A percentile compares a stretch with the other conserved stretches of the same genome.
Conservation (phyloP, 352 stramenopile genomes). For the Phytophthora tubulina region DNA sequence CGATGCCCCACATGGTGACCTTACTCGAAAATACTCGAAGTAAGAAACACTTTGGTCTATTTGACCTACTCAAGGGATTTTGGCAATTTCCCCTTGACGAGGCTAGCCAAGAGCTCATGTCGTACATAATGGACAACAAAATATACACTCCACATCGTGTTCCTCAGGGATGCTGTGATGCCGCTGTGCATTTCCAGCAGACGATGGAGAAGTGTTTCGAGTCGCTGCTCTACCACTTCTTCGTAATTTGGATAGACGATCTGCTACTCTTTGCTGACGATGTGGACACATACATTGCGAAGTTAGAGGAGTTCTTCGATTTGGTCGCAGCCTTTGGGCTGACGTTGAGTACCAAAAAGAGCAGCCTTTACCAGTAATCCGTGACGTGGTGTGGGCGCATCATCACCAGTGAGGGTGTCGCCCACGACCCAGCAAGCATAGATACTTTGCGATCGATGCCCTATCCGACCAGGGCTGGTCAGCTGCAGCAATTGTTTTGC, state of each 20-base stretch:
- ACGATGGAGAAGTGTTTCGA: slow-evolving; percentile 7
- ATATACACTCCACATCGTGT: slow-evolving; percentile 2
- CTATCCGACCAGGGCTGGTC: background rate
- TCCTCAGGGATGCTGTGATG: slow-evolving; percentile 10
- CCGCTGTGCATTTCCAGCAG: slow-evolving; percentile 6
- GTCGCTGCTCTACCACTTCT: background rate
- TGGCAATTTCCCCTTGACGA: background rate
- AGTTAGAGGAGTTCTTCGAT: slow-evolving; percentile 36
- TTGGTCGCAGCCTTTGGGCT: slow-evolving; percentile 24
- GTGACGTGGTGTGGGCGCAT: background rate
- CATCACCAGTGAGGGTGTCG: slow-evolving; percentile 1
- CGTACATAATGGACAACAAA: slow-evolving; percentile 1
- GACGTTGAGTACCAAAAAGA: slow-evolving; percentile 7
- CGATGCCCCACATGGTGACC: background rate
- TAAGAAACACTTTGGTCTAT: too few species aligned
- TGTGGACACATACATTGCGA: background rate
- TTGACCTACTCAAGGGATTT: too few species aligned
- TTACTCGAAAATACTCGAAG: background rate
- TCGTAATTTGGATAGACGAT: slow-evolving; percentile 4
- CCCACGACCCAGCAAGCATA: background rate
- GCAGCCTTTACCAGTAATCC: background rate
- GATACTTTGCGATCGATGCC: background rate
- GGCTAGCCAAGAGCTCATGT: background rate
- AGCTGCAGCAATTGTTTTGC: slow-evolving; percentile 1
- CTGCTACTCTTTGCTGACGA: too few species aligned